Evolutionary conservation across 2,329 filamentous ascomycete genomes (phyloP).

Genomic region (Cercospora berteroae): DNA sequence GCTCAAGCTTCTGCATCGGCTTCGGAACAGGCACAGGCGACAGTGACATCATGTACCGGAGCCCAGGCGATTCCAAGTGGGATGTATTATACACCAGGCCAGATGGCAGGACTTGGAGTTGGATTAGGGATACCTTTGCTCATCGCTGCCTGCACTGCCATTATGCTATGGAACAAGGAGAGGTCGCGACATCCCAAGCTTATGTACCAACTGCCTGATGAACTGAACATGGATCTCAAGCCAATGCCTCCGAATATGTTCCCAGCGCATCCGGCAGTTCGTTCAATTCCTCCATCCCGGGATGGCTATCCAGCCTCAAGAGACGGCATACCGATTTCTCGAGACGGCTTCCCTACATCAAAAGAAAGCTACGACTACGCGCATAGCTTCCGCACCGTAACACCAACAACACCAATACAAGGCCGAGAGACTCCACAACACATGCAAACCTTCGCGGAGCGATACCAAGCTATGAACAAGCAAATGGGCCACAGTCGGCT

Average conservation of each 20-base stretch:
- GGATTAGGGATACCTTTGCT: conserved; percentile 34
- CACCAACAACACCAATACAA: not conserved
- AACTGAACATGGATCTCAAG: conserved; percentile 26
- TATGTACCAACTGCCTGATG: conserved; percentile 37
- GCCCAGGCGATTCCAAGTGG: not conserved
- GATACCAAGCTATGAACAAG: conserved; percentile 18
- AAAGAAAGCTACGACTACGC: not conserved
- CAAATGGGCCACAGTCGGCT: not conserved
- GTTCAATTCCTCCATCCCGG: conserved; percentile 13
- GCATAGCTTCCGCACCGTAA: conserved; percentile 6
- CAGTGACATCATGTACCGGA: conserved; percentile 2
- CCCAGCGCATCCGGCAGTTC: conserved; percentile 10
- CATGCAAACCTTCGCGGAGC: conserved; percentile 12
- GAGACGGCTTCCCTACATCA: not conserved
- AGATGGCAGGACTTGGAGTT: conserved; percentile 33
- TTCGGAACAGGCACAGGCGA: not conserved
- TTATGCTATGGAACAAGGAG: conserved; percentile 27
- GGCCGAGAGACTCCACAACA: conserved; percentile 10
- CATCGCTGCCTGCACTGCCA: conserved; percentile 27
- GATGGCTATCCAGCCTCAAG: not conserved
- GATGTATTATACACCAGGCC: conserved; percentile 24
- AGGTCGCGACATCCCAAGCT: conserved; percentile 28
- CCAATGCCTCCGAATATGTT: conserved; percentile 15
- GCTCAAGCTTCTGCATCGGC: conserved; percentile 13
- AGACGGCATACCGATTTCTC: not conserved